Evolutionary conservation across 768 basidiomycete genomes (phyloP).

Genomic region (Mycena metata): DNA sequence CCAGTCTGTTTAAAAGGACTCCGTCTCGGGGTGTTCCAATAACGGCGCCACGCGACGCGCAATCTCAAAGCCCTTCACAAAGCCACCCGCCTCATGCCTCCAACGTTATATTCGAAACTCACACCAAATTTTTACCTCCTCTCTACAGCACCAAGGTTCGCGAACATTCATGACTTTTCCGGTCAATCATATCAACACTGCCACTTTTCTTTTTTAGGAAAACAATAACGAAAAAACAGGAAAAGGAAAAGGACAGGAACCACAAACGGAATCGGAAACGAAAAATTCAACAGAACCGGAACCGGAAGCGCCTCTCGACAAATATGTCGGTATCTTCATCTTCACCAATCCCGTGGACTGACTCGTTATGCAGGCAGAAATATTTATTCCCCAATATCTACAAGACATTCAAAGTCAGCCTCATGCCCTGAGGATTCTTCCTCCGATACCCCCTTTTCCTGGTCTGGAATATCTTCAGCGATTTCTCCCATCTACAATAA

Average conservation of each 20-base stretch:
- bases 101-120: constrained; percentile 26
- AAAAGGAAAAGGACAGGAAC: constrained; percentile 14
- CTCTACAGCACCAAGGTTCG: constrained; percentile 3
- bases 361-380: constrained; percentile 54
- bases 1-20: constrained; percentile 47
- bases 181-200: background rate
- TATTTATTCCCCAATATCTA: constrained; percentile 63
- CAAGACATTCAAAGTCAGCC: constrained; percentile 62
- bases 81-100: constrained; percentile 30
- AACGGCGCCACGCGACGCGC: constrained; percentile 31
- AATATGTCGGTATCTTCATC: constrained; percentile 54
- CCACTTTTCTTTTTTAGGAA: background rate
- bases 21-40: constrained; percentile 35
- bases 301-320: constrained; percentile 49
- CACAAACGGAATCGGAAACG: constrained; percentile 37
- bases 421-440: constrained; percentile 57
- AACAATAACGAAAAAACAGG: background rate
- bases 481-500: constrained; percentile 55
- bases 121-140: constrained; percentile 4
- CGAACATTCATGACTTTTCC: background rate
- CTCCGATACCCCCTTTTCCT: constrained; percentile 59
- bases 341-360: constrained; percentile 5
- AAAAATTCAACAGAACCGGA: background rate
- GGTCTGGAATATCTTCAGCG: constrained; percentile 55
- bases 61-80: constrained; percentile 7